Evolutionary conservation across 805 yeast genomes (phyloP).

Genomic region (Wilhelminamyces savonicus): DNA sequence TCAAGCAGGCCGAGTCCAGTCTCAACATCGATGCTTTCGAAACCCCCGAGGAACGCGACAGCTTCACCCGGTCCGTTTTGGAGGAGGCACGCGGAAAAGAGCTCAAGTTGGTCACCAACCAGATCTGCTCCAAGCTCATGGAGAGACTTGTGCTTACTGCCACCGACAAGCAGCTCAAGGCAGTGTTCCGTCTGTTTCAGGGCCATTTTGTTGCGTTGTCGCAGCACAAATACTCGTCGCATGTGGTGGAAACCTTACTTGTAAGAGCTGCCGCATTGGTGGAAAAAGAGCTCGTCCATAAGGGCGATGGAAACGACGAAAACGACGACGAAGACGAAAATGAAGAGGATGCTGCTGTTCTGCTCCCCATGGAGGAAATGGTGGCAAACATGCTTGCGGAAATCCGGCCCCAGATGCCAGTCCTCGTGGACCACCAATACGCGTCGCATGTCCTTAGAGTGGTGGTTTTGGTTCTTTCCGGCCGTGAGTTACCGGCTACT

Average conservation of each 20-base stretch:
- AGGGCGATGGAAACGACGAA: slow-evolving; percentile 22
- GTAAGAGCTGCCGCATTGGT: slow-evolving; percentile 68
- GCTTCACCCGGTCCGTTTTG: slow-evolving; percentile 70
- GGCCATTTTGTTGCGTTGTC: slow-evolving; percentile 75
- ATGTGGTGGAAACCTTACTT: slow-evolving; percentile 81
- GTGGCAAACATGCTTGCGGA: slow-evolving; percentile 63
- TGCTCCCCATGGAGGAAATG: slow-evolving; percentile 58
- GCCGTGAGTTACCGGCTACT: slow-evolving; percentile 71
- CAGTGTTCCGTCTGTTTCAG: slow-evolving; percentile 57
- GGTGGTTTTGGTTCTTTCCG: slow-evolving; percentile 64
- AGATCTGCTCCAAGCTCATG: slow-evolving; percentile 87
- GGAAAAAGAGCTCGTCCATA: slow-evolving; percentile 58
- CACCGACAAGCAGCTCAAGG: slow-evolving; percentile 56
- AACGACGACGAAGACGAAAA: slow-evolving; percentile 21
- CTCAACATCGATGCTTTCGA: slow-evolving; percentile 76
- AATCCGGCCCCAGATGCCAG: slow-evolving; percentile 49
- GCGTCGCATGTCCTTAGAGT: slow-evolving; percentile 85
- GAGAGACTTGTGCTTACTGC: slow-evolving; percentile 77
- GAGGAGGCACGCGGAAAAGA: slow-evolving; percentile 88
- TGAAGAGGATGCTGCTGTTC: slow-evolving; percentile 29
- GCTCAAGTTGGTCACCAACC: slow-evolving; percentile 86
- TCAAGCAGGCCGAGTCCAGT: slow-evolving; percentile 87
- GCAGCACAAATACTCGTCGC: slow-evolving; percentile 88
- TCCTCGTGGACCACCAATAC: slow-evolving; percentile 68
- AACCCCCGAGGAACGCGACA: slow-evolving; percentile 60